These are phyloP conservation scores for Trichoderma lentiforme DNA, from an alignment of 2,329 filamentous ascomycete genomes.

Conservation along the genomic window DNA sequence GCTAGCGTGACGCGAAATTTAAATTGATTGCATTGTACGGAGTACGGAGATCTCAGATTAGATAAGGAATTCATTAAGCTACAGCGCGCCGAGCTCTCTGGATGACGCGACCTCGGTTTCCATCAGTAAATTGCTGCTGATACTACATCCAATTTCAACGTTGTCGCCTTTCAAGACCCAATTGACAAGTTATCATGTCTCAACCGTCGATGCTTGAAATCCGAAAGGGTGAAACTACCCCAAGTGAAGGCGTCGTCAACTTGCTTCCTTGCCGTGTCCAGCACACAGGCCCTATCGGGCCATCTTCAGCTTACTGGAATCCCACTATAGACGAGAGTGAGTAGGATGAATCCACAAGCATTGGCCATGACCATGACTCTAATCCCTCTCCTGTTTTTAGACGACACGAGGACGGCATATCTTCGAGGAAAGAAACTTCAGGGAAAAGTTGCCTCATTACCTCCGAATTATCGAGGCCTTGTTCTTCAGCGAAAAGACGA, in stretches of 20 bases:
- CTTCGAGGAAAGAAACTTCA: slow-evolving; percentile 78
- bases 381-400: slow-evolving; percentile 32
- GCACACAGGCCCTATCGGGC: slow-evolving; percentile 66
- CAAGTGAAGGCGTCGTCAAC: slow-evolving; percentile 55
- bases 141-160: background rate
- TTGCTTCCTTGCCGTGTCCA: slow-evolving; percentile 78
- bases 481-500: slow-evolving; percentile 45
- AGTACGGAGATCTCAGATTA: slow-evolving; percentile 3
- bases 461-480: slow-evolving; percentile 67
- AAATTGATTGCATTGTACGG: slow-evolving; percentile 39
- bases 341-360: background rate
- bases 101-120: background rate
- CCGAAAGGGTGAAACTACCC: slow-evolving; percentile 23
- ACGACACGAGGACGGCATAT: slow-evolving; percentile 56
- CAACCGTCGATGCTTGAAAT: slow-evolving; percentile 44
- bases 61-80: background rate
- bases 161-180: background rate
- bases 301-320: slow-evolving; percentile 66
- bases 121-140: background rate
- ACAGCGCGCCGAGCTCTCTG: background rate
- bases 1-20: slow-evolving; percentile 31
- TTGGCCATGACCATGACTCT: background rate
- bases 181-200: slow-evolving; percentile 33
- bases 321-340: slow-evolving; percentile 44
- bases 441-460: slow-evolving; percentile 64